Evolutionary conservation across 805 yeast species (phyloP), one percentile per base, ranked within the genome.

Genomic region (Brettanomyces nanus): DNA sequence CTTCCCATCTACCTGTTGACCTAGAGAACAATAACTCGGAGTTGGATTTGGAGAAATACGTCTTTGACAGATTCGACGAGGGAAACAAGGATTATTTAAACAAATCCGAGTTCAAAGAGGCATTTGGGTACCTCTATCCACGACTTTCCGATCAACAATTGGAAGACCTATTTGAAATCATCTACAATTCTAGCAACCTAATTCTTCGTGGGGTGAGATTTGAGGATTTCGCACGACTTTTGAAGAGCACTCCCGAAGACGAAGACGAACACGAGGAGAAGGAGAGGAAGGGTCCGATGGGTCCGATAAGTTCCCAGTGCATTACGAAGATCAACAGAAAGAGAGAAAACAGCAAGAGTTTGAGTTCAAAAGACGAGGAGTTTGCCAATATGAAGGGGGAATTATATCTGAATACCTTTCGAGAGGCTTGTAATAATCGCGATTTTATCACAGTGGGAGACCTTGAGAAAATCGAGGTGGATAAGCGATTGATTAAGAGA

Each of bases 41-140:
- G 23, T 6, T 27, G 15, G 31, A 19, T 17, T 17, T 33, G 28
- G 37, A 34, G 37, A 71, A 66, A 43, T 48, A 64, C 4, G 62
- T 68, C 13, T 71, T 72, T 43, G 49, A 68, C 9, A 63, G 61
- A 40, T 65, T 65, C 40, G 62, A 58, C 40, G 54, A 49, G 23
- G 59, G 62, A 1, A 54, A 54, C 33, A 63, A 62, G 39, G 59
- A 61, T 28, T 53, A 58, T 26, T 51, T 71, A 37, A 56, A 59
- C 25, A 64, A 64, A 38, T 35, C 43, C 9, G 76, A 71, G 47
- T 72, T 71, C 42, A 52, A 58, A 3, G 63, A 62, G 0, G 69
- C 73, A 3, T 48, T 71, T 41, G 59, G 61, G n/a, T 53, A 62
- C 29, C 50, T 69, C 19, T 71, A 71, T 18, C 58, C 66, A 1